Percentiles rank a stretch among this genome's conserved stretches.
Evolutionary conservation across 768 basidiomycete species (phyloP).

Genomic region (Pleurotus pulmonarius): DNA sequence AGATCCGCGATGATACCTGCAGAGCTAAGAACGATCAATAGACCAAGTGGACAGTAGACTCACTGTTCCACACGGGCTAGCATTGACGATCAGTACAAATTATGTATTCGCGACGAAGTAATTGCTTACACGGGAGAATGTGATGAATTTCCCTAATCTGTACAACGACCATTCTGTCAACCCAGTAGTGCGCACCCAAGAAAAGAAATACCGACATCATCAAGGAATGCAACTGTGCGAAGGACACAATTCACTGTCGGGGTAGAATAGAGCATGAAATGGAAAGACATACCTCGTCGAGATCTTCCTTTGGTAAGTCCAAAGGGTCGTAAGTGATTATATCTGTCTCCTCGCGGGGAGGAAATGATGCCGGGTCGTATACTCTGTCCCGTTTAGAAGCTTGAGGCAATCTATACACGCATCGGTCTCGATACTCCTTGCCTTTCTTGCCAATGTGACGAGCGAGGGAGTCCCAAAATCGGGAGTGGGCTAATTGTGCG

Average conservation of each 20-base stretch:
- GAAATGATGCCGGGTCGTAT: constrained; percentile 52
- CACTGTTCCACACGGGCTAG: constrained; percentile 12
- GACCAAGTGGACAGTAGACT: constrained; percentile 13
- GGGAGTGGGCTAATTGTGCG: constrained; percentile 29
- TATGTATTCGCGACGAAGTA: background rate
- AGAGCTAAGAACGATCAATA: constrained; percentile 28
- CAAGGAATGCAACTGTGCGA: constrained; percentile 48
- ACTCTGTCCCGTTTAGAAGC: constrained; percentile 33
- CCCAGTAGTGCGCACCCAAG: too few relatives aligned
- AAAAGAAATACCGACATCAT: constrained; percentile 41
- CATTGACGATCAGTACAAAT: background rate
- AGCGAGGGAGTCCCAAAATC: constrained; percentile 35
- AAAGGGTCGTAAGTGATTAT: constrained; percentile 18
- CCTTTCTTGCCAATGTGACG: constrained; percentile 34
- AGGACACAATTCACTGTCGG: background rate
- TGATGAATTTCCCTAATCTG: constrained; percentile 44
- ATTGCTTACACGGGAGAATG: constrained; percentile 33
- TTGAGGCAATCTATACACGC: background rate
- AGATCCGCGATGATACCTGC: constrained; percentile 49
- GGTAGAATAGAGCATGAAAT: background rate
- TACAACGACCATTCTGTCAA: background rate
- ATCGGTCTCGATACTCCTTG: constrained; percentile 54
- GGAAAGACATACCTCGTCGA: constrained; percentile 37
- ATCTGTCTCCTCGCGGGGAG: constrained; percentile 27
- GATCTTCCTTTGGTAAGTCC: constrained; percentile 38